These are phyloP conservation scores for Euphorbia tirucalli DNA, from an alignment of 345 rosid species.

Conservation along the genomic window DNA sequence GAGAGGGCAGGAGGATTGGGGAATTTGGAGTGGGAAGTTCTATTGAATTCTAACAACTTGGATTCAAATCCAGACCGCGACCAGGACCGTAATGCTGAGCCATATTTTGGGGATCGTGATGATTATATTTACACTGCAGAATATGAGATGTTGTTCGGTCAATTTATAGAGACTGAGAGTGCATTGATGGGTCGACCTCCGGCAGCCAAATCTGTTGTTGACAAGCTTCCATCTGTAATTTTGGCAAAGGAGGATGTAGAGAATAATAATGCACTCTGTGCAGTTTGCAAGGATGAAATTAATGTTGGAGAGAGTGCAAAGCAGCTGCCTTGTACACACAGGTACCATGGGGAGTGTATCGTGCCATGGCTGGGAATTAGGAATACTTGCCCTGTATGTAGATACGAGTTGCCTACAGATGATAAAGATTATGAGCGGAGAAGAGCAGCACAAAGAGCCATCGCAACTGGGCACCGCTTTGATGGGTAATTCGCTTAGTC, in stretches of 20 bases:
- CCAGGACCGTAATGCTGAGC: constrained; percentile 39
- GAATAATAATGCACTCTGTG: constrained; percentile 50
- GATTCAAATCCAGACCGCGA: constrained; percentile 42
- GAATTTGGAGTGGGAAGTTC: constrained; percentile 75
- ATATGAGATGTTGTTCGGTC: constrained; percentile 71
- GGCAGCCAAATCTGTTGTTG: constrained; percentile 57
- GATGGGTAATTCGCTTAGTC: constrained; percentile 26
- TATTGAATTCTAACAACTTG: constrained; percentile 64
- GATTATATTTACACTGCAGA: constrained; percentile 62
- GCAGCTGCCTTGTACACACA: constrained; percentile 76
- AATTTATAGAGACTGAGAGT: constrained; percentile 68
- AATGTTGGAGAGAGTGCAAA: constrained; percentile 53
- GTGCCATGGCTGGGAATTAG: constrained; percentile 79
- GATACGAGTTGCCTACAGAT: constrained; percentile 83
- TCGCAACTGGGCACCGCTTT: constrained; percentile 20
- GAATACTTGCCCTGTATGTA: constrained; percentile 92
- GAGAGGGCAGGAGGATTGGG: constrained; percentile 51
- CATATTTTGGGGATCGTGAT: constrained; percentile 50
- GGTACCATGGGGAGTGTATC: constrained; percentile 84
- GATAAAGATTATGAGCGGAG: constrained; percentile 66
- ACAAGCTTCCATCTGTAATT: constrained; percentile 52
- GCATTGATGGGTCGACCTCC: constrained; percentile 61
- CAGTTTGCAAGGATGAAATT: constrained; percentile 83
- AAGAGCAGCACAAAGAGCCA: constrained; percentile 35
- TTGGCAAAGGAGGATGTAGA: constrained; percentile 49